Evolutionary conservation across 352 stramenopile genomes (phyloP), one percentile per base, ranked within the genome.

Genomic region (Phytopythium oedochilum): DNA sequence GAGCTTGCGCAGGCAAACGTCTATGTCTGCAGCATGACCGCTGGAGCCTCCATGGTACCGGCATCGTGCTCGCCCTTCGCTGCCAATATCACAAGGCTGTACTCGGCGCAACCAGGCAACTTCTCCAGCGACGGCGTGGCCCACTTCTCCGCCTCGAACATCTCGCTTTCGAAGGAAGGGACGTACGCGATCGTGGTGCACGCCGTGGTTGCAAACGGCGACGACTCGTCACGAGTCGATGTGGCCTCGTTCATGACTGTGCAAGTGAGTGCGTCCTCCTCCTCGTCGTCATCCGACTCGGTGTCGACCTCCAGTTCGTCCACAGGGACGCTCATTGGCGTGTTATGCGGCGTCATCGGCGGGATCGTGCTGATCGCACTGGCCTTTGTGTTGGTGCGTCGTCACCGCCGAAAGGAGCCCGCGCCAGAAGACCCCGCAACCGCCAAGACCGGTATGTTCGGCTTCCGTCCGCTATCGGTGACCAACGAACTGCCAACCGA

Each of bases 181-280:
- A 77, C 69, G 43, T 86, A 78, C 53, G 73, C 67, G 34, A 35
- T 88, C 20, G 63, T 86, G 40, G 73, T 63, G 6, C 65, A 78
- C 51, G 63, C 55, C 9, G 67, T 74, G 26, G 59, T 86, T 31
- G 68, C 73, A 11, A 85, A 77, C 43, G 70, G 71, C n/a, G 69
- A 73, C 31, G 63, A 46, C 10, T 46, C 66, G 2, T 34, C 42
- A 10, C 73, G 73, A 3, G 57, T 86, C 14, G 78, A 86, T 40
- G 64, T 69, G 7, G 66, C 68, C 2, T 64, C 71, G 22, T 74
- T 78, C 55, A 62, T 66, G n/a, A 57, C 44, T 5, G 54, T 86
- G 23, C 57, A 54, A 1, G 75, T 82, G 26, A 54, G 49, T 2
- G 50, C 50, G 9, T 60, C 60, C 2, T 57, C 58, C 9, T 39